Base-by-base conservation (phyloP, 495 filamentous ascomycete genomes). In the Talaromyces nanjingensis region DNA sequence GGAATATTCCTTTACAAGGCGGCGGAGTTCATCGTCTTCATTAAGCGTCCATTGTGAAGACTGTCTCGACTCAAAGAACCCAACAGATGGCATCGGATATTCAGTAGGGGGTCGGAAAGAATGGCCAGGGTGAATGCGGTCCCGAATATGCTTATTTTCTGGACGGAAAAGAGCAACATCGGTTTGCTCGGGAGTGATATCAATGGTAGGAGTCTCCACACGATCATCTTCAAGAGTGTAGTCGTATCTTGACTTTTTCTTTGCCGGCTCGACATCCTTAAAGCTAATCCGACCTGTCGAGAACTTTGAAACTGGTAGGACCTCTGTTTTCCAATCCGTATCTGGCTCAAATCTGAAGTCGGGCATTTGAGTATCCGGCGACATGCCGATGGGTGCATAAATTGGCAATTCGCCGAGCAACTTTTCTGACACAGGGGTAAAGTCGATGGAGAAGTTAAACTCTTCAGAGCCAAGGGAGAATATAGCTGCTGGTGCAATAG, bases 91-190 rank as follows among this genome's bases (percentile, higher is more conserved):
- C 91, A 97, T 96, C 1, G 82, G 81, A 72, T 91, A 84, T 72
- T 97, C 93, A 5, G 88, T 89, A 12, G 94, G 94, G n/a, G 93
- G 93, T 63, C 92, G 82, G 75, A 98, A 97, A 58, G 92, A 87
- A 72, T 97, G 92, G 4, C 89, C 87, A n/a, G 91, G 91, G 68
- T 97, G 91, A 14, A 98, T 86, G 8, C 94, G 86, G 68, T 97
- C 93, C 60, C 93, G 86, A 29, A 96, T 91, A 57, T 86, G 84
- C 72, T 93, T 96, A 77, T 93, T 94, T 63, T 96, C 91, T 0
- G 92, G 89, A 55, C 85, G 84, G 77, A 98, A 98, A 7, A 98
- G 78, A 2, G 92, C 93, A 65, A 96, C 90, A 62, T 89, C 83
- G 2, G 83, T 86, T 67, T 89, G 87, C 68, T 91, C 89, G 8